Evolutionary conservation across 495 filamentous ascomycete genomes (phyloP).

Genomic region (Neurospora sublineolata): DNA sequence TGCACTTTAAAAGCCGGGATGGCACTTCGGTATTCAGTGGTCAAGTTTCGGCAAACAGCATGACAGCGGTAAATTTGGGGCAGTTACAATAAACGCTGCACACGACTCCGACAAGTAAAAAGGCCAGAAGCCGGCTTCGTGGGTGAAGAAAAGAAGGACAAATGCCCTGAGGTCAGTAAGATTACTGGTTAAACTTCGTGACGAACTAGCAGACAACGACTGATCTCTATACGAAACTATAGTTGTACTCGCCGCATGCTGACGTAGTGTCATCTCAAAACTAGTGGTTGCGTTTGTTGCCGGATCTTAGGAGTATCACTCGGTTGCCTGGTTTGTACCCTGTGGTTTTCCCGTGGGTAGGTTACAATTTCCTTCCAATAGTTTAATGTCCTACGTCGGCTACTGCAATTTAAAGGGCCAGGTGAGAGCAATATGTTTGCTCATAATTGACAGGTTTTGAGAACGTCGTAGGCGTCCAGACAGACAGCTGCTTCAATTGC

Average conservation of each 20-base stretch:
- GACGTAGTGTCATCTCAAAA: neutral
- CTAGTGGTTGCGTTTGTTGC: neutral
- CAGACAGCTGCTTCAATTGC: neutral
- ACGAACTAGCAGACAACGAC: neutral
- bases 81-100: neutral
- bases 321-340: neutral
- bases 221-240: neutral
- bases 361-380: neutral
- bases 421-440: neutral
- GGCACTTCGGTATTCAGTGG: neutral
- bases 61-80: neutral
- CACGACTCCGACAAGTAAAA: neutral
- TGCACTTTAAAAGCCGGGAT: neutral
- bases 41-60: neutral
- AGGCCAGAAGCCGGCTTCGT: neutral
- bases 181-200: neutral
- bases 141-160: neutral
- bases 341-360: neutral
- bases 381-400: neutral
- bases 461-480: neutral
- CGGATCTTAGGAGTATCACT: neutral
- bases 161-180: neutral
- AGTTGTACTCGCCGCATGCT: neutral
- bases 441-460: neutral
- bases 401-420: neutral